These are phyloP conservation scores for Colletotrichum agaves DNA, from an alignment of 2,329 filamentous ascomycete genomes.

Conservation along the genomic window DNA sequence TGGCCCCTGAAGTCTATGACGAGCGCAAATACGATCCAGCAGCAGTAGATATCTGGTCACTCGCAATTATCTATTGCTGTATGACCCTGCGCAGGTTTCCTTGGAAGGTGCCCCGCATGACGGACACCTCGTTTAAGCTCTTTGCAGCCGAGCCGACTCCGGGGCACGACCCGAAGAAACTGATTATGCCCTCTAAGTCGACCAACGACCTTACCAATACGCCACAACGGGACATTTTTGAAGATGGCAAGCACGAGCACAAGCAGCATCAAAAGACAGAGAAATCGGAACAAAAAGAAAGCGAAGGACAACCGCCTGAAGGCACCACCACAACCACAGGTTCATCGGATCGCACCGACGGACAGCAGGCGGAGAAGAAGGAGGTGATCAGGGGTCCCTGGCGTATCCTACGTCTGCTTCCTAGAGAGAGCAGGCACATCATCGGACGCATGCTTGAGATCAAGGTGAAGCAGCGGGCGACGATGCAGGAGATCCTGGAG, in stretches of 20 bases:
- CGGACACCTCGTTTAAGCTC: slow-evolving; percentile 94
- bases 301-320: slow-evolving; percentile 24
- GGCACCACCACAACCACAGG: slow-evolving; percentile 38
- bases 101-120: slow-evolving; percentile 93
- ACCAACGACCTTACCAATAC: slow-evolving; percentile 55
- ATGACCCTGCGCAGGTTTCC: slow-evolving; percentile 96
- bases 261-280: slow-evolving; percentile 31
- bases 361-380: slow-evolving; percentile 62
- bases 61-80: slow-evolving; percentile 98
- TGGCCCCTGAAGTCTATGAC: slow-evolving; percentile 97
- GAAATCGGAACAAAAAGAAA: slow-evolving; percentile 15
- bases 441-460: slow-evolving; percentile 93
- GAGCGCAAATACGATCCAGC: slow-evolving; percentile 93
- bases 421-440: slow-evolving; percentile 89
- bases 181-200: slow-evolving; percentile 59
- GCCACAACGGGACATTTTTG: slow-evolving; percentile 52
- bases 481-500: slow-evolving; percentile 84
- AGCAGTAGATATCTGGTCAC: slow-evolving; percentile 95
- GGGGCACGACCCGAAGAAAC: slow-evolving; percentile 69
- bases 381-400: slow-evolving; percentile 93
- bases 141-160: slow-evolving; percentile 89
- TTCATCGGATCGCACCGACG: slow-evolving; percentile 10
- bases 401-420: slow-evolving; percentile 86
- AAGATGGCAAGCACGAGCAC: slow-evolving; percentile 43
- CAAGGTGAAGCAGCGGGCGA: slow-evolving; percentile 83